phyloP scores from a whole-genome alignment of 2,329 filamentous ascomycete genomes.

The Helotiales sp. region DNA sequence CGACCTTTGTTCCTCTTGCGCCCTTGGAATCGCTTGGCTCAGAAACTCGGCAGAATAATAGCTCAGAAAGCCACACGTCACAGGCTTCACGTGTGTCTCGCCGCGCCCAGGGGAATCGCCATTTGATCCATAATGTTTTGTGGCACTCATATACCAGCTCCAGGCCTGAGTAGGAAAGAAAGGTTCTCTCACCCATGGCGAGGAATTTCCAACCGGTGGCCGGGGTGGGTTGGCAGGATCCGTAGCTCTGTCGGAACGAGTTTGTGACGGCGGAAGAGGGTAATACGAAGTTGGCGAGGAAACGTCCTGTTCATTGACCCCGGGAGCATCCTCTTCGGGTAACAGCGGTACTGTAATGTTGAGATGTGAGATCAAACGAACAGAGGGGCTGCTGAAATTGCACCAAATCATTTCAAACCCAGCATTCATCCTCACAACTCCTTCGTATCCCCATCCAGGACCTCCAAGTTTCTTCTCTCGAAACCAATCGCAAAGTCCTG shows the following conservation, averaged over 20 bases:
- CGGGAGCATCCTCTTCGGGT: constrained; percentile 6
- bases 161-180: constrained; percentile 42
- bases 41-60: constrained; percentile 44
- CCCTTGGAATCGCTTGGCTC: constrained; percentile 35
- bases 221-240: constrained; percentile 37
- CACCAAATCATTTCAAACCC: constrained; percentile 55
- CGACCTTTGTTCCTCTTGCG: constrained; percentile 34
- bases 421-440: constrained; percentile 51
- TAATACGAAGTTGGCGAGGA: constrained; percentile 33
- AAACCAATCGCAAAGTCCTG: constrained; percentile 49
- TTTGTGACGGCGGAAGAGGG: constrained; percentile 40
- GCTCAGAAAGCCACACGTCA: constrained; percentile 45
- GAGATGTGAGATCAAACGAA: constrained; percentile 44
- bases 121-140: constrained; percentile 44
- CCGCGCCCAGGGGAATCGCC: constrained; percentile 41
- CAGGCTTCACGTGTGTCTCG: constrained; percentile 42
- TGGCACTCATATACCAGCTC: constrained; percentile 47
- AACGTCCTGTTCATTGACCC: constrained; percentile 10
- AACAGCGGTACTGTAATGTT: constrained; percentile 48
- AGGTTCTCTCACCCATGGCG: constrained; percentile 36
- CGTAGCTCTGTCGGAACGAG: constrained; percentile 37
- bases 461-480: constrained; percentile 42
- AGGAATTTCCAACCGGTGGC: constrained; percentile 39
- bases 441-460: constrained; percentile 49
- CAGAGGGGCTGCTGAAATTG: constrained; percentile 45